Percentiles rank a stretch among this genome's conserved stretches.
These are phyloP conservation scores for Aspergillus sergii DNA, from an alignment of 2,329 filamentous ascomycete genomes.

Conservation along the genomic window DNA sequence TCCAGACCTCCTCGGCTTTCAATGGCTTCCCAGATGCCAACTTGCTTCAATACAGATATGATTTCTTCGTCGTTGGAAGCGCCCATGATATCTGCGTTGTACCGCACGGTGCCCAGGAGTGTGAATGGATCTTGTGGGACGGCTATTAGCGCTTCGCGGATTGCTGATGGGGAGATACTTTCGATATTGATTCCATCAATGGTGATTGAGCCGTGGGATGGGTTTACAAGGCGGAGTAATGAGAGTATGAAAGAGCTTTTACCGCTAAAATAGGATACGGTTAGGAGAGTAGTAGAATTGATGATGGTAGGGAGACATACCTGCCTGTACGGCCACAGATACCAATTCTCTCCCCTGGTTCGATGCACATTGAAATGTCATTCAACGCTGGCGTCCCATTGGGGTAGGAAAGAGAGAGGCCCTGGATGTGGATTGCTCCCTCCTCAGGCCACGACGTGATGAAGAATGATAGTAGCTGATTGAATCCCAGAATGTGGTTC, in stretches of 20 bases:
- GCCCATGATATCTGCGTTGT: slow-evolving; percentile 52
- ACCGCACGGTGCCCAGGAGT: slow-evolving; percentile 38
- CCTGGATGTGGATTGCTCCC: slow-evolving; percentile 2
- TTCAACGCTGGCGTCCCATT: background rate
- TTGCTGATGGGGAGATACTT: slow-evolving; percentile 13
- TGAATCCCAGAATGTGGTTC: slow-evolving; percentile 43
- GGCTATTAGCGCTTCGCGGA: slow-evolving; percentile 21
- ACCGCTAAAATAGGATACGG: background rate
- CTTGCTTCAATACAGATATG: slow-evolving; percentile 48
- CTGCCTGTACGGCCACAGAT: slow-evolving; percentile 7
- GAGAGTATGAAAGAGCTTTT: slow-evolving; percentile 19
- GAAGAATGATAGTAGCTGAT: slow-evolving; percentile 25
- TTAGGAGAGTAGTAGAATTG: background rate
- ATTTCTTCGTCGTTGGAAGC: slow-evolving; percentile 43
- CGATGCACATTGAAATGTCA: background rate
- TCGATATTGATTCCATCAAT: slow-evolving; percentile 25
- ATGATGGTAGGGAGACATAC: background rate
- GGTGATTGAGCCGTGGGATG: slow-evolving; percentile 24
- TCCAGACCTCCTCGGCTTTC: slow-evolving; percentile 43
- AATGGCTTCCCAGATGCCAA: slow-evolving; percentile 48
- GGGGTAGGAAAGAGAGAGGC: background rate
- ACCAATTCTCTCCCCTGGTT: background rate
- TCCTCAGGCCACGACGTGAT: slow-evolving; percentile 42
- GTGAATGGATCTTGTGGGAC: slow-evolving; percentile 30
- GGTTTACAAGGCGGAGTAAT: slow-evolving; percentile 29